Evolutionary conservation across 1,284 basidiomycete species (phyloP), one percentile per base, ranked within the genome.

Genomic region (Porogramme epimiltina): DNA sequence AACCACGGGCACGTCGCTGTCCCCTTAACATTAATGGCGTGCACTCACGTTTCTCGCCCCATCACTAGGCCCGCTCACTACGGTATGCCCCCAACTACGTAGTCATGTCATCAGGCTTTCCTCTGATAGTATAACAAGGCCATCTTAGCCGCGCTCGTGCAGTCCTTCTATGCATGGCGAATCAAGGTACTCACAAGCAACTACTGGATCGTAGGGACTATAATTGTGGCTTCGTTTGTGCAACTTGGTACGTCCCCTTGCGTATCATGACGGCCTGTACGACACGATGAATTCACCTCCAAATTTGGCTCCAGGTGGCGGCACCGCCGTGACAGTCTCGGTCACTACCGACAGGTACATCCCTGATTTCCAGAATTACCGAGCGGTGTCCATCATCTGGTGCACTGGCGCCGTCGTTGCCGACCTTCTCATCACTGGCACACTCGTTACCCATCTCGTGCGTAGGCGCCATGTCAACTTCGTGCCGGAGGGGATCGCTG

Each of bases 81-180:
- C 34, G n/a, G 34, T 18, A 18, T 16, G 10, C 9, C 8, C 28
- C 28, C 34, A 37, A 16, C 34, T 16, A 5, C 34, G 5, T 13
- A 9, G 34, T 10, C 34, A 6, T n/a, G 5, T 16, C 34, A 37
- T 13, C 9, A 16, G n/a, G 9, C 8, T 18, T 9, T 13, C 34
- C 34, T 6, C 10, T 18, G 34, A 37, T 16, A 6, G 18, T 11
- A 3, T 40, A 18, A 20, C 1, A 38, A 74, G 70, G 63, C 68
- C 4, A 59, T 75, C 43, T 69, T 73, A 13, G 74, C 73, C 9
- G 59, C 64, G 31, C 57, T 67, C 33, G 73, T 74, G n/a, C 73
- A 75, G 43, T 40, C 70, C 23, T 75, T 75, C 59, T 75, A 75
- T 52, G 70, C 74, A 2, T 75, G 73, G 73, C 62, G 74, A 49